Evolutionary conservation across 169 alveolate genomes (phyloP).

Genomic region (Eimeria acervulina): DNA sequence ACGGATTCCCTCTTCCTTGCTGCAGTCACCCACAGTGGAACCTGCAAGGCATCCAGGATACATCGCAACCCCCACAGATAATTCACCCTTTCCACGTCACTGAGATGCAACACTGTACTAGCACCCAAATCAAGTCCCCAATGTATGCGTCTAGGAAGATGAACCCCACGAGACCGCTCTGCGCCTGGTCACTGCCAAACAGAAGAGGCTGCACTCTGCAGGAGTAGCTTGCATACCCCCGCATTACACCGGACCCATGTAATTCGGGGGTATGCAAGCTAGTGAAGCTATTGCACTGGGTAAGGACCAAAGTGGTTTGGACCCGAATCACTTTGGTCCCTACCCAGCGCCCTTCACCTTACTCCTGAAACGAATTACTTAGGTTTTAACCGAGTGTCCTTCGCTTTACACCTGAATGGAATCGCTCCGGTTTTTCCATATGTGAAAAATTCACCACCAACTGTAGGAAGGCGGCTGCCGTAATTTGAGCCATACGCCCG

Average conservation of each 20-base stretch:
- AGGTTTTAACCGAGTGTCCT: too few species aligned
- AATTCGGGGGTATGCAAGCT: too few species aligned
- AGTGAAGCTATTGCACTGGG: too few species aligned
- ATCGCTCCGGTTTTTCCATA: background rate
- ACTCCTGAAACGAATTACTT: too few species aligned
- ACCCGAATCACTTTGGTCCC: too few species aligned
- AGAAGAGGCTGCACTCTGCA: background rate
- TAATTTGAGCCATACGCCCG: background rate
- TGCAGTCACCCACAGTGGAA: conserved; percentile 91
- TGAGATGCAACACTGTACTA: background rate
- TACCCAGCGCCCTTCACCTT: too few species aligned
- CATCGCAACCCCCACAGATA: background rate
- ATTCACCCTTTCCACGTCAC: background rate
- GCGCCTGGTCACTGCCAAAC: background rate
- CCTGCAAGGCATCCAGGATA: conserved; percentile 53
- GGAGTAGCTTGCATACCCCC: too few species aligned
- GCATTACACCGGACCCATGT: too few species aligned
- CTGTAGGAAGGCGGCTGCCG: background rate
- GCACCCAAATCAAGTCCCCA: background rate
- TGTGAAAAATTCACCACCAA: background rate
- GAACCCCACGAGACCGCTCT: background rate
- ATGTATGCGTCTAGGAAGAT: background rate
- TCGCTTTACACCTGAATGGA: background rate
- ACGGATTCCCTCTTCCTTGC: conserved; percentile 89
- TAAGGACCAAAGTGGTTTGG: too few species aligned